A percentile compares a stretch with the other conserved stretches of the same genome.
These are phyloP conservation scores for Trichocladium uniseriatum DNA, from an alignment of 495 filamentous ascomycete genomes.

Conservation along the genomic window DNA sequence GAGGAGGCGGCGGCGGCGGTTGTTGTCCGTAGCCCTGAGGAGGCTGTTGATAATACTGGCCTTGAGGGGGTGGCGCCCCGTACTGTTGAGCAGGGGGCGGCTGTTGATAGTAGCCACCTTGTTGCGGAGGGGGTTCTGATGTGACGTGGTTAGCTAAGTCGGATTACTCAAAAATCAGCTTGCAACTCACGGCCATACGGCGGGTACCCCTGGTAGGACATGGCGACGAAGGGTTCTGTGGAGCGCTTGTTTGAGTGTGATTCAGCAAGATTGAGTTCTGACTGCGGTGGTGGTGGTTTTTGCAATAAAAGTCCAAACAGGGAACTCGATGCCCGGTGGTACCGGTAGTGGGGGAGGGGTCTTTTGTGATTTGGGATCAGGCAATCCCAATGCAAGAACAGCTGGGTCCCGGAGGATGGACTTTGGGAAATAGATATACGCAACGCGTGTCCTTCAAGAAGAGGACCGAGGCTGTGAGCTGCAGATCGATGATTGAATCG, in stretches of 20 bases:
- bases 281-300: too few relatives aligned
- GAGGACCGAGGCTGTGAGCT: background rate
- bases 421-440: background rate
- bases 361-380: background rate
- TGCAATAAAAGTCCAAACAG: too few relatives aligned
- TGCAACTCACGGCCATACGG: slow-evolving; percentile 26
- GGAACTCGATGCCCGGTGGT: background rate
- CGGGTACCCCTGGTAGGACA: slow-evolving; percentile 28
- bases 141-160: slow-evolving; percentile 1
- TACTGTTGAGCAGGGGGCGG: slow-evolving; percentile 21
- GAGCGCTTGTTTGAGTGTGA: background rate
- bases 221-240: background rate
- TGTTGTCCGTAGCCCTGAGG: slow-evolving; percentile 11
- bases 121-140: slow-evolving; percentile 23
- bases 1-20: too few relatives aligned
- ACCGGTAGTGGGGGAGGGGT: slow-evolving; percentile 4
- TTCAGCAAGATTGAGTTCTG: too few relatives aligned
- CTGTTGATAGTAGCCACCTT: slow-evolving; percentile 24
- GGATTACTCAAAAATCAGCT: background rate
- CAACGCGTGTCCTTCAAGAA: background rate
- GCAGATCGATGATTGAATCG: background rate
- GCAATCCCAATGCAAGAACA: too few relatives aligned
- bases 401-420: background rate
- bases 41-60: slow-evolving; percentile 16
- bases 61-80: slow-evolving; percentile 11